Conservation (phyloP, 2,329 filamentous ascomycete genomes). For the Microcera coccophila region DNA sequence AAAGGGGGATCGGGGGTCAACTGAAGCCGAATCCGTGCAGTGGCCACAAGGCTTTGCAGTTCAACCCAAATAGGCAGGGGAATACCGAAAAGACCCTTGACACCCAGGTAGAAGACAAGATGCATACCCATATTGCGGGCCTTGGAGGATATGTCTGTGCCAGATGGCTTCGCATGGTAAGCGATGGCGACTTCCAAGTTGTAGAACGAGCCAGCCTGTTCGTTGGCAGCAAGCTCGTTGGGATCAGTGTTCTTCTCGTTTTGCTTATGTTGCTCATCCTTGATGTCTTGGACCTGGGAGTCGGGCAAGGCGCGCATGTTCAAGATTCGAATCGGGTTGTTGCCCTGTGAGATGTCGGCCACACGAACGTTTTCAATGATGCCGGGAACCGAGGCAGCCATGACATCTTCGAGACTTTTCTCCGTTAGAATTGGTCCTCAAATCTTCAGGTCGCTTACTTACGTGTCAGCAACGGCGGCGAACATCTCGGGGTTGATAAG, state of each 20-base stretch:
- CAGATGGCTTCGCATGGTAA: constrained; percentile 79
- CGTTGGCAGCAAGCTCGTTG: constrained; percentile 80
- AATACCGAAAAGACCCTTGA: constrained; percentile 84
- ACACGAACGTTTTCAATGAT: constrained; percentile 93
- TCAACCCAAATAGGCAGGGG: constrained; percentile 87
- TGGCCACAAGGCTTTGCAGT: constrained; percentile 85
- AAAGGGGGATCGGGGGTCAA: constrained; percentile 90
- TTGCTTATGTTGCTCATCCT: constrained; percentile 72
- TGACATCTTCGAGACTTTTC: constrained; percentile 64
- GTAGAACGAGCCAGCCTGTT: constrained; percentile 88
- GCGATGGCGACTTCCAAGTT: constrained; percentile 88
- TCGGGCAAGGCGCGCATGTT: constrained; percentile 81
- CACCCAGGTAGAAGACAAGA: constrained; percentile 85
- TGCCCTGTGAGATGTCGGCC: constrained; percentile 90
- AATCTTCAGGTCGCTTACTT: constrained; percentile 15
- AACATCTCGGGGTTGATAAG: constrained; percentile 96
- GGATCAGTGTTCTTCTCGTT: constrained; percentile 80
- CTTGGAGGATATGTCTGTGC: constrained; percentile 68
- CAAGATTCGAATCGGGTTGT: constrained; percentile 82
- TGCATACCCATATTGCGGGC: constrained; percentile 97
- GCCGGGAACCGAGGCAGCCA: constrained; percentile 90
- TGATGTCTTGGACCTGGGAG: constrained; percentile 73
- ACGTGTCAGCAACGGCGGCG: constrained; percentile 79
- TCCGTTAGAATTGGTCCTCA: constrained; percentile 7
- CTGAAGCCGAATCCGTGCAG: constrained; percentile 75